These are phyloP conservation scores for Auriscalpium microsporum DNA, from an alignment of 768 basidiomycete genomes.

Conservation along the genomic window DNA sequence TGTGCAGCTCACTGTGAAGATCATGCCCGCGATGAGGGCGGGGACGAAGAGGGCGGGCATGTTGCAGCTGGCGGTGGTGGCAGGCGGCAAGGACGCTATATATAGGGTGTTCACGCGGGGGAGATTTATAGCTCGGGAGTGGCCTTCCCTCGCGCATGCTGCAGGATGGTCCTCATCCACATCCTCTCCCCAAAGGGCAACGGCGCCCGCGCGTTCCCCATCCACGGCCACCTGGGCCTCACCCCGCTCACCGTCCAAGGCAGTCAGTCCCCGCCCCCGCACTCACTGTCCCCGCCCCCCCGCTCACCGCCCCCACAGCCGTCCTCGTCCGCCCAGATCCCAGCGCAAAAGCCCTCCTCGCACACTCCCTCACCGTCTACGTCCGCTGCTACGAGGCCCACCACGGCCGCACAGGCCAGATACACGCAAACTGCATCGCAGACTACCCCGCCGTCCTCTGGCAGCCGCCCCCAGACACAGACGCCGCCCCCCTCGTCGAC, in stretches of 20 bases:
- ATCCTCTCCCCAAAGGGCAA: conserved; percentile 64
- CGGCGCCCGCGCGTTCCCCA: conserved; percentile 57
- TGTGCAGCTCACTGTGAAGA: conserved; percentile 62
- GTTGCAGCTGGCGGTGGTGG: not conserved
- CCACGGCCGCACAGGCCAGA: conserved; percentile 46
- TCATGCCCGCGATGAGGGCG: conserved; percentile 85
- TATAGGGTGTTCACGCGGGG: too few relatives aligned
- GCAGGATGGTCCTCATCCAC: conserved; percentile 52
- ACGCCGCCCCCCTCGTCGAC: conserved; percentile 54
- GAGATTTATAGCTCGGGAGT: too few relatives aligned
- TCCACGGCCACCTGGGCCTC: conserved; percentile 64
- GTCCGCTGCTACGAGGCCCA: conserved; percentile 81
- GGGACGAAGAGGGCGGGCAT: conserved; percentile 73
- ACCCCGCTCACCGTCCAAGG: conserved; percentile 42
- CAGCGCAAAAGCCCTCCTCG: conserved; percentile 58
- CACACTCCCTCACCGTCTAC: conserved; percentile 61
- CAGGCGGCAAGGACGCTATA: too few relatives aligned
- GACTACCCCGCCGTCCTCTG: conserved; percentile 62
- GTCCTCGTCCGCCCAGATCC: conserved; percentile 65
- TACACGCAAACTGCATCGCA: conserved; percentile 58
- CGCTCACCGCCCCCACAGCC: conserved; percentile 29
- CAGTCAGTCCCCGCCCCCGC: not conserved
- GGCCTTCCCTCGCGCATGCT: not conserved
- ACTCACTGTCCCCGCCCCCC: not conserved
- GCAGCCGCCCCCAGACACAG: conserved; percentile 49